Evolutionary conservation across 371 early-diverging fungal genomes (phyloP), one percentile per base, ranked within the genome.

Genomic region (Saksenaea oblongispora): DNA sequence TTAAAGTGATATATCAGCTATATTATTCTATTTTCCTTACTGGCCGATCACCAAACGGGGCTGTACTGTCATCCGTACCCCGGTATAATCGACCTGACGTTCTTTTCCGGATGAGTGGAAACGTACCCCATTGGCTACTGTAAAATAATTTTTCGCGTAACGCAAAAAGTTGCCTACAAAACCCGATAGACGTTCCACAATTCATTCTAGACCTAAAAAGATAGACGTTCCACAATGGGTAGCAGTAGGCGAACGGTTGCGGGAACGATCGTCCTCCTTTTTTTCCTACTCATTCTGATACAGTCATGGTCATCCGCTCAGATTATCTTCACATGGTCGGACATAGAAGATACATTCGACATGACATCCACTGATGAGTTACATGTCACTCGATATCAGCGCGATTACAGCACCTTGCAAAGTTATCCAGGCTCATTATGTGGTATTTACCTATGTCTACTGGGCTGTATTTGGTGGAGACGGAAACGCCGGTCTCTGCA

Each of bases 201-300:
- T n/a, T n/a, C n/a, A n/a, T n/a, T n/a, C n/a, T n/a, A n/a, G n/a
- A n/a, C n/a, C n/a, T n/a, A n/a, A n/a, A n/a, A n/a, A n/a, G n/a
- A 31, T 31, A 31, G 31, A 31, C 31, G 31, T 47, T 22, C 51
- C 51, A 47, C 22, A n/a, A 47, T 47, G 51, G 51, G n/a, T 47
- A 22, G 18, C 22, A 47, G 51, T 11, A 47, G 51, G 51, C 51
- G 51, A 47, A 47, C 51, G 17, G 22, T 47, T 47, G 51, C 51
- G 51, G 51, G 51, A 22, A 18, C 51, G 51, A 47, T 47, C 51
- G 51, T 47, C 24, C 51, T 47, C 51, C 51, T 47, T 22, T 47
- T 47, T 47, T 47, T 47, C 22, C 51, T 47, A 18, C 51, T 47
- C 51, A 22, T 47, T 47, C 22, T 47, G 11, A 18, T 47, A 10